Evolutionary conservation across 192 early-diverging fungal genomes (phyloP).

Genomic region (Coemansia sp.): DNA sequence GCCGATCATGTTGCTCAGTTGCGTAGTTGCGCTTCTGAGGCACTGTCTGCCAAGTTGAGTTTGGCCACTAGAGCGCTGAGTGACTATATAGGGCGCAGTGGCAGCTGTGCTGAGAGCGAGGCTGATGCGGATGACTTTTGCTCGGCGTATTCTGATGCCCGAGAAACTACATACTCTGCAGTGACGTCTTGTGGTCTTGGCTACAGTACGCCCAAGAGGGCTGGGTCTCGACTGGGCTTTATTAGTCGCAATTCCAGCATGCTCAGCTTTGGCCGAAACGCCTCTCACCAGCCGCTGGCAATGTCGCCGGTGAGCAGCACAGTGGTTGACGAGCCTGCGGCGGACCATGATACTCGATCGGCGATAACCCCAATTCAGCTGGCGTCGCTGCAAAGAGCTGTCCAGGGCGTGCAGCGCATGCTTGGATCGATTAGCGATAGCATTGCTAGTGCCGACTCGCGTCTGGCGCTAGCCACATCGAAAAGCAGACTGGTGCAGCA

Average conservation of each 20-base stretch:
- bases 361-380: slow-evolving; percentile 39
- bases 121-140: slow-evolving; percentile 38
- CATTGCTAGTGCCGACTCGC: slow-evolving; percentile 39
- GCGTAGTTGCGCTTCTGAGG: neutral
- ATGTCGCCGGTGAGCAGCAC: slow-evolving; percentile 13
- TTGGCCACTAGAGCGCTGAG: neutral
- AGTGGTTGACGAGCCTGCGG: neutral
- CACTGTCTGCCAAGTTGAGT: neutral
- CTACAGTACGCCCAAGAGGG: neutral
- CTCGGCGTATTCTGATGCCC: slow-evolving; percentile 34
- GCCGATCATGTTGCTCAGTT: neutral
- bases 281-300: slow-evolving; percentile 1
- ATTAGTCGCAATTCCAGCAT: neutral
- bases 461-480: slow-evolving; percentile 35
- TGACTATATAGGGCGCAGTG: slow-evolving; percentile 11
- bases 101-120: slow-evolving; percentile 12
- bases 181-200: neutral
- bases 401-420: slow-evolving; percentile 53
- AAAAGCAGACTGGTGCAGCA: slow-evolving; percentile 47
- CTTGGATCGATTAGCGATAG: slow-evolving; percentile 47
- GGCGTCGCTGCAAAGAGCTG: slow-evolving; percentile 51
- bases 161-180: neutral
- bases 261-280: neutral
- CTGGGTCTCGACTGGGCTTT: slow-evolving; percentile 15
- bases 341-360: neutral